Conservation (phyloP, 75 land plant species). For the Azolla pinnata region DNA sequence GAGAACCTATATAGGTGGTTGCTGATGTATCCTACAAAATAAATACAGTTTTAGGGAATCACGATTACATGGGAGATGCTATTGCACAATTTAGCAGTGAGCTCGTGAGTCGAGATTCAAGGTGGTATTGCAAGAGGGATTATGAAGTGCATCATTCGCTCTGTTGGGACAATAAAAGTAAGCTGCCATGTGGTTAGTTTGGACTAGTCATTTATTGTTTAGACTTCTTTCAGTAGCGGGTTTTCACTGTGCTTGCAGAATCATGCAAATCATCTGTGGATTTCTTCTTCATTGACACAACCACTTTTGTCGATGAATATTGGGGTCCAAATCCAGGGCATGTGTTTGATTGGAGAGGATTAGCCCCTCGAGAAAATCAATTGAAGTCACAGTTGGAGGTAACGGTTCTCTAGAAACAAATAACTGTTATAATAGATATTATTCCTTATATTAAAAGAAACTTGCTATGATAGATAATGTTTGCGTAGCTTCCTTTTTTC, state of each 20-base stretch:
- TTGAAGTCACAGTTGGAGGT: slow-evolving; percentile 51
- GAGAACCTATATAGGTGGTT: too few relatives aligned
- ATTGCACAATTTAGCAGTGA: slow-evolving; percentile 20
- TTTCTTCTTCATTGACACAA: slow-evolving; percentile 36
- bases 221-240: too few relatives aligned
- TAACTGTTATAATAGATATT: too few relatives aligned
- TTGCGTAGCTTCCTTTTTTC: too few relatives aligned
- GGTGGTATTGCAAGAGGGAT: slow-evolving; percentile 30
- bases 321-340: slow-evolving; percentile 37
- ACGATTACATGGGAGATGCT: slow-evolving; percentile 39
- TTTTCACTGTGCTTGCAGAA: slow-evolving; percentile 6
- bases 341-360: slow-evolving; percentile 71
- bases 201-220: too few relatives aligned
- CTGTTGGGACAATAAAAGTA: not conserved
- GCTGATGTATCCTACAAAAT: too few relatives aligned
- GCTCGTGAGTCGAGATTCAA: slow-evolving; percentile 16
- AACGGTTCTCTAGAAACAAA: not conserved
- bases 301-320: slow-evolving; percentile 42
- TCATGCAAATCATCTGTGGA: slow-evolving; percentile 19
- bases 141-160: slow-evolving; percentile 14
- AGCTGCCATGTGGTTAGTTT: not conserved
- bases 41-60: slow-evolving; percentile 32
- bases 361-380: slow-evolving; percentile 50
- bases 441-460: too few relatives aligned
- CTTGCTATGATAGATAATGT: too few relatives aligned